Evolutionary conservation across 768 basidiomycete genomes (phyloP).

Genomic region (Boletus subcaerulescens): DNA sequence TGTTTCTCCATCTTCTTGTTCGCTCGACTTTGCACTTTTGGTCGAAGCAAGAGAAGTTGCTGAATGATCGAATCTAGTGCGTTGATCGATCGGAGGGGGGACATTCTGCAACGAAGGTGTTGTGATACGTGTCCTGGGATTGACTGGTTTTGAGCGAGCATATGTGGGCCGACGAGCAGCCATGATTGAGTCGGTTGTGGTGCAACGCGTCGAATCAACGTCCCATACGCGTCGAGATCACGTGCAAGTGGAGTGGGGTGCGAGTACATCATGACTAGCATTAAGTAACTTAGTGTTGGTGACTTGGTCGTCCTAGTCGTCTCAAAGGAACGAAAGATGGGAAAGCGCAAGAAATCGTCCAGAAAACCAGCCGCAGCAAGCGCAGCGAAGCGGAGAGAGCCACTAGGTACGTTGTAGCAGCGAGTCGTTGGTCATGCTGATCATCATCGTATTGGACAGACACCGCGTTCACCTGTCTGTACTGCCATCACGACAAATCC

Average conservation of each 20-base stretch:
- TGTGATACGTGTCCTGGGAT: constrained; percentile 46
- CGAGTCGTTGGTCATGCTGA: constrained; percentile 1
- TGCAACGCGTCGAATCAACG: constrained; percentile 33
- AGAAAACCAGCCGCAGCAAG: constrained; percentile 70
- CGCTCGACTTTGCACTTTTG: constrained; percentile 27
- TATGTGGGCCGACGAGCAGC: constrained; percentile 58
- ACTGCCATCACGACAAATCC: constrained; percentile 88
- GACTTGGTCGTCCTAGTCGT: not conserved
- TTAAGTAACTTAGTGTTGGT: not conserved
- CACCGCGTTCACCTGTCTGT: constrained; percentile 81
- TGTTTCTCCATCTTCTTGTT: constrained; percentile 53
- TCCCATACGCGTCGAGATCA: constrained; percentile 31
- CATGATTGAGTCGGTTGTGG: constrained; percentile 40
- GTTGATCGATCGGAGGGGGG: constrained; percentile 22
- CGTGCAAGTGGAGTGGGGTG: constrained; percentile 25
- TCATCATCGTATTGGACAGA: constrained; percentile 41
- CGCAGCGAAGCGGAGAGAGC: constrained; percentile 61
- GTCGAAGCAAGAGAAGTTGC: constrained; percentile 25
- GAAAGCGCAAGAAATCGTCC: constrained; percentile 88
- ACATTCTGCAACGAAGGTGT: constrained; percentile 34
- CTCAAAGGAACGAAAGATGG: constrained; percentile 47
- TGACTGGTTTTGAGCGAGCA: constrained; percentile 38
- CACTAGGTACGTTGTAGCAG: constrained; percentile 52
- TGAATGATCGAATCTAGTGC: constrained; percentile 13
- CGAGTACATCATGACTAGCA: too few relatives aligned